A percentile compares a stretch with the other conserved stretches of the same genome.
phyloP scores from a whole-genome alignment of 352 stramenopile species.

The Phytopythium helicoides region DNA sequence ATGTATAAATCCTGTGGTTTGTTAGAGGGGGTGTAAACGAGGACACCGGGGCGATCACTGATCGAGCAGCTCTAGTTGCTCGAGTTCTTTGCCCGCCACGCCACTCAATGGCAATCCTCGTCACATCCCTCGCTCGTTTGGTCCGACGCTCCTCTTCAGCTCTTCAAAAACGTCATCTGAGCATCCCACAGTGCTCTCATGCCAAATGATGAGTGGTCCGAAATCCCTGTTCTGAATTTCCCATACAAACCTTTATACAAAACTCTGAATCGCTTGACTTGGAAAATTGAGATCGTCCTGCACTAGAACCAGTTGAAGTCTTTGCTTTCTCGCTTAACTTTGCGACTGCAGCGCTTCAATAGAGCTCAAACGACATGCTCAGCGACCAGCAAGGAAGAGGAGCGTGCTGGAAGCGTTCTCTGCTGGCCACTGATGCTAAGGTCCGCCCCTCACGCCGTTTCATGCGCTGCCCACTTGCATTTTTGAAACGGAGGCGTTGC shows the following conservation, averaged over 20 bases:
- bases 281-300: no score
- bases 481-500: not conserved
- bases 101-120: not conserved
- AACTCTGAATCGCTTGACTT: no score
- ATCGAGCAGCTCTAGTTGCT: no score
- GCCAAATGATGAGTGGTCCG: not conserved
- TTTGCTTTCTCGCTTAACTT: no score
- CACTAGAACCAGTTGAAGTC: no score
- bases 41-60: no score
- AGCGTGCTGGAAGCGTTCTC: not conserved
- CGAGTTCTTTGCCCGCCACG: no score
- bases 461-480: constrained; percentile 1
- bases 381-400: not conserved
- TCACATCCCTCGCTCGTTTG: constrained; percentile 5
- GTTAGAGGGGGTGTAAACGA: no score
- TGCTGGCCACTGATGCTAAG: not conserved
- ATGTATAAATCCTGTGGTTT: no score
- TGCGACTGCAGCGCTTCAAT: not conserved
- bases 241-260: not conserved
- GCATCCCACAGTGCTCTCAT: not conserved
- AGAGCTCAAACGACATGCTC: not conserved
- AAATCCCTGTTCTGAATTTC: not conserved
- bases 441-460: constrained; percentile 2
- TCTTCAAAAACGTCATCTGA: constrained; percentile 1
- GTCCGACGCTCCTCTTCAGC: constrained; percentile 3